phyloP scores from a whole-genome alignment of 2,329 filamentous ascomycete species.

The Fusarium sambucinum region DNA sequence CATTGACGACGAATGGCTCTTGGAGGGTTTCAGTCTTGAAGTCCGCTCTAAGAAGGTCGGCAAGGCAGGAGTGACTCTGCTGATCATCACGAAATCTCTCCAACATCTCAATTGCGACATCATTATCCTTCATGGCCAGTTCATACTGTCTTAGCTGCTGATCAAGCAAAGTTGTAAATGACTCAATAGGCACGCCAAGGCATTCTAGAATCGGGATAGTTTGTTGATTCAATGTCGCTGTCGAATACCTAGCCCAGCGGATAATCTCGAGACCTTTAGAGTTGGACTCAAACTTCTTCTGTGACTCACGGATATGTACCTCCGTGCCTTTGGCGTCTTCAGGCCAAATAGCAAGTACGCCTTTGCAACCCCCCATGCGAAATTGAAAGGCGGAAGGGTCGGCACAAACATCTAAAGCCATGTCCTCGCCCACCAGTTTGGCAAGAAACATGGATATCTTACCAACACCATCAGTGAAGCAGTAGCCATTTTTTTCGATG shows the following conservation, averaged over 20 bases:
- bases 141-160: slow-evolving; percentile 77
- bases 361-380: slow-evolving; percentile 91
- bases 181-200: slow-evolving; percentile 75
- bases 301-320: slow-evolving; percentile 84
- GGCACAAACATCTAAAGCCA: slow-evolving; percentile 68
- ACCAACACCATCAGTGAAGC: slow-evolving; percentile 92
- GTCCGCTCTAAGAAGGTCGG: slow-evolving; percentile 80
- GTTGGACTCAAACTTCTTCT: slow-evolving; percentile 83
- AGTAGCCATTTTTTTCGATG: slow-evolving; percentile 74
- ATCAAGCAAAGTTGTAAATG: slow-evolving; percentile 76
- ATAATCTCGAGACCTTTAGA: slow-evolving; percentile 87
- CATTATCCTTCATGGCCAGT: slow-evolving; percentile 74
- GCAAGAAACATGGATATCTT: slow-evolving; percentile 88
- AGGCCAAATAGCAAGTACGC: slow-evolving; percentile 82
- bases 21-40: slow-evolving; percentile 73
- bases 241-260: slow-evolving; percentile 72
- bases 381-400: slow-evolving; percentile 91
- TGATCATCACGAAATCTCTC: slow-evolving; percentile 86
- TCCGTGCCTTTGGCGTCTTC: slow-evolving; percentile 73
- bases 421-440: slow-evolving; percentile 76
- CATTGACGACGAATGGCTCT: slow-evolving; percentile 85
- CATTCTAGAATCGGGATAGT: slow-evolving; percentile 86
- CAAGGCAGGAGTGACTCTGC: slow-evolving; percentile 79
- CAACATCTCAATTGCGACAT: slow-evolving; percentile 75
- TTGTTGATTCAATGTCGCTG: slow-evolving; percentile 88